Percentiles rank a stretch among this genome's conserved stretches.
Evolutionary conservation across 2,329 filamentous ascomycete genomes (phyloP).

Genomic region (Ophiostoma piceae): DNA sequence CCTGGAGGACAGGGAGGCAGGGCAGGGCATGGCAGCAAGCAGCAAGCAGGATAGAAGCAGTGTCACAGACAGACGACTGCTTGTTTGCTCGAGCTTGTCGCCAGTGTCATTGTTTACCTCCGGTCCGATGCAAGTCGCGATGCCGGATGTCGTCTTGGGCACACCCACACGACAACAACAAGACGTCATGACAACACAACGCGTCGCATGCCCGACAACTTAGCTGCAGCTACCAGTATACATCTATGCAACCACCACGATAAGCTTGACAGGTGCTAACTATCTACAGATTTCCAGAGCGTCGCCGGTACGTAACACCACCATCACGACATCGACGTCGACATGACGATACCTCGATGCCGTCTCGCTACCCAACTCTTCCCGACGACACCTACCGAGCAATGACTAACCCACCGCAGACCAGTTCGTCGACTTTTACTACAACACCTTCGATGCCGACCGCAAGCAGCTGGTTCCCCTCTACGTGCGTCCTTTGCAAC

Average conservation of each 20-base stretch:
- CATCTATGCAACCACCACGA: neutral
- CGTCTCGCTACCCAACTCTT: neutral
- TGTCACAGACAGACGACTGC: neutral
- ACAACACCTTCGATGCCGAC: conserved; percentile 75
- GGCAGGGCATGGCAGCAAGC: neutral
- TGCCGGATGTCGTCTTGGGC: neutral
- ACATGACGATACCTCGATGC: neutral
- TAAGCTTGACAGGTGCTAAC: conserved; percentile 4
- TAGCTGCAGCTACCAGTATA: neutral
- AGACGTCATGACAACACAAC: neutral
- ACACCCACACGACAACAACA: neutral
- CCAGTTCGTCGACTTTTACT: conserved; percentile 88
- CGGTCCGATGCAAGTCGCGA: neutral
- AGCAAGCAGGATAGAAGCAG: neutral
- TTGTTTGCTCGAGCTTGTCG: neutral
- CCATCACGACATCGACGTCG: neutral
- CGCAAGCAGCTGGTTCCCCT: conserved; percentile 61
- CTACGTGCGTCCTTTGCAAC: conserved; percentile 61
- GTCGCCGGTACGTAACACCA: conserved; percentile 24
- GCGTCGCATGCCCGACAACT: neutral
- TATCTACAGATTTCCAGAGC: conserved; percentile 20
- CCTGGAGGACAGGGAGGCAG: neutral
- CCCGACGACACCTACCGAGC: neutral
- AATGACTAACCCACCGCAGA: conserved; percentile 46
- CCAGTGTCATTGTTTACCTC: neutral